Base-by-base conservation (phyloP, 306 rosid species). In the Castanea mollissima region DNA sequence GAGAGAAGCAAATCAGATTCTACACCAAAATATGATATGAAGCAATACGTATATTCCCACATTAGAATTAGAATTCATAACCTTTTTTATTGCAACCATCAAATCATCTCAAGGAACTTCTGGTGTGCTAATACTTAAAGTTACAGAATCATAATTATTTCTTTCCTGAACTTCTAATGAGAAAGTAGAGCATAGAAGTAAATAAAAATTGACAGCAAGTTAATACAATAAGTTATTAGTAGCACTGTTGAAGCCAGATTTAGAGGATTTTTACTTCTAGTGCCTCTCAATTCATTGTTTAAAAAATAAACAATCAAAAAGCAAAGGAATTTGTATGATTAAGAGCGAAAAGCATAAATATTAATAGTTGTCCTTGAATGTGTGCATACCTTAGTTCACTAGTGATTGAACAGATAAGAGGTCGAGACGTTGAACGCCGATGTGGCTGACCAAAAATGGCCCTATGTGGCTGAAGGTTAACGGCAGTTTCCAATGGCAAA, bases 1-100 rank as follows among this genome's bases (percentile, higher is more conserved):
- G 81, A 79, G 29, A 75, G 76, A 84, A 69, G 13, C 69, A 31
- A 79, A 86, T 76, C 81, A 80, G 84, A 84, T 51, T 67, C 71
- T 74, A 76, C 72, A 82, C 29, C 55, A 80, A 83, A 81, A 38
- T 13, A 73, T 58, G 71, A 67, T 27, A 8, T 21, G 19, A 76
- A 55, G 62, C 21, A 80, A 76, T 51, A 58, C 54, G 63, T 5
- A 67, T 6, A 68, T 54, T 83, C 72, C 65, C 54, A 67, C 9
- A 25, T 25, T 51, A 75, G n/a, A 64, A 38, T n/a, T 35, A 38
- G 46, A 38, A 38, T 38, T 38, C 2, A 7, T 10, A 38, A 38
- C 46, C 46, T 38, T 38, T 35, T 14, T 75, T 14, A 54, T 38
- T 38, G 46, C 23, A 55, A 44, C 20, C 41, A 69, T 19, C 74